Evolutionary conservation across 148 eudicot species (phyloP).

Genomic region (Vaccinium corymbosum): DNA sequence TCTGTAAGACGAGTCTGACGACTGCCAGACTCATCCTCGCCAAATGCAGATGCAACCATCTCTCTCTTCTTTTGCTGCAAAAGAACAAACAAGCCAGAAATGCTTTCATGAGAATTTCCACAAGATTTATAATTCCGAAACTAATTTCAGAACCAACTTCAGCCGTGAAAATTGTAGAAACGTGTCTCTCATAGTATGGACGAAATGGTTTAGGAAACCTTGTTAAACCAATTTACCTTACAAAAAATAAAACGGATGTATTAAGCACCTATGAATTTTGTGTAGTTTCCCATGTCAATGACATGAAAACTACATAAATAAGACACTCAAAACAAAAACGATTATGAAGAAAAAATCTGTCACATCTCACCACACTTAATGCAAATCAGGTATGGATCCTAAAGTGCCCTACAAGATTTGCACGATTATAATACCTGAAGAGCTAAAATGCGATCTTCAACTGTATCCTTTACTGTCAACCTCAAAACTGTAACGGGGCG

Average conservation of each 20-base stretch:
- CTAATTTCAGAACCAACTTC: background rate
- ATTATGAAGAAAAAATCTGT: background rate
- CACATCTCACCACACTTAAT: background rate
- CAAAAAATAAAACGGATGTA: background rate
- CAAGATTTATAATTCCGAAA: background rate
- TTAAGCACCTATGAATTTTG: background rate
- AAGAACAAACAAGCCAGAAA: background rate
- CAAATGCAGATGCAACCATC: slow-evolving; percentile 96
- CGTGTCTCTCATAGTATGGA: background rate
- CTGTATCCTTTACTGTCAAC: slow-evolving; percentile 83
- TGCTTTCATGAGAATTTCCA: background rate
- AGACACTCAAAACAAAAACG: background rate
- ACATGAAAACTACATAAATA: background rate
- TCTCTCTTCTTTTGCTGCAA: slow-evolving; percentile 92
- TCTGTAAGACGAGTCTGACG: slow-evolving; percentile 79
- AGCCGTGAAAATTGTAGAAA: background rate
- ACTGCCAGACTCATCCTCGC: slow-evolving; percentile 79
- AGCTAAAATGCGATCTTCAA: slow-evolving; percentile 91
- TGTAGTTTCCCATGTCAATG: background rate
- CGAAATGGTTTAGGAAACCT: background rate
- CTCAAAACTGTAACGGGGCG: slow-evolving; percentile 93
- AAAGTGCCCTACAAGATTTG: background rate
- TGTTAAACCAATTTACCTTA: background rate
- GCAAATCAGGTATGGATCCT: background rate
- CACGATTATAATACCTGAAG: slow-evolving; percentile 57